phyloP scores from a whole-genome alignment of 441 rosid species.

The Erodium texanum region DNA sequence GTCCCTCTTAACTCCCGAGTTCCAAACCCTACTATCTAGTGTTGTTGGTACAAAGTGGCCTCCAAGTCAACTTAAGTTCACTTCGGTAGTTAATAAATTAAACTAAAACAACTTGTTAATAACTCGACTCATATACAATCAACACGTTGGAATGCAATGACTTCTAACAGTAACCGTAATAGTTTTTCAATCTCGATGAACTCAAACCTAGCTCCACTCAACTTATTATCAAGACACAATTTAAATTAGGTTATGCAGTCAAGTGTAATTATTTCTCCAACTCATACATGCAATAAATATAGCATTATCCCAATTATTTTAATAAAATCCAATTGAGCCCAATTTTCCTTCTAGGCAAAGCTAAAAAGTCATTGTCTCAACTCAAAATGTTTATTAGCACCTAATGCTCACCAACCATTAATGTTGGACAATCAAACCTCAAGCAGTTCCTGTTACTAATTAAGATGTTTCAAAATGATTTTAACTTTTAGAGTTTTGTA shows the following conservation, averaged over 20 bases:
- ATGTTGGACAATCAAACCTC: constrained; percentile 1
- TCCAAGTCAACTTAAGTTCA: too few species aligned
- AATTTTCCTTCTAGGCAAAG: background rate
- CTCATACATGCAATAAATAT: background rate
- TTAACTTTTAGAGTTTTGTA: background rate
- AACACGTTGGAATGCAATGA: too few species aligned
- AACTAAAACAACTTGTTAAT: too few species aligned
- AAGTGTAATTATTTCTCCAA: too few species aligned
- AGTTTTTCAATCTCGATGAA: too few species aligned
- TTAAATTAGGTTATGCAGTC: too few species aligned
- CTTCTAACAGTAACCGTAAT: too few species aligned
- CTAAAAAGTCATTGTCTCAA: background rate
- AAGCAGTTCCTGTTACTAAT: background rate
- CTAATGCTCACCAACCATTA: background rate
- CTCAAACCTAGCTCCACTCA: too few species aligned
- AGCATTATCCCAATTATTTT: background rate
- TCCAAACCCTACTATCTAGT: background rate
- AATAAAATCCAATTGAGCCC: background rate
- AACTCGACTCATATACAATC: too few species aligned
- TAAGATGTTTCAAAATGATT: background rate
- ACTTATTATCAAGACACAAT: too few species aligned
- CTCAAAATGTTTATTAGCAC: background rate
- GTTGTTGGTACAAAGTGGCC: too few species aligned
- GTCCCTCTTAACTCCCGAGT: background rate
- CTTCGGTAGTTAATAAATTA: too few species aligned